A percentile compares a stretch with the other conserved stretches of the same genome.
Conservation (phyloP, 768 basidiomycete genomes). For the Suillus cothurnatus region DNA sequence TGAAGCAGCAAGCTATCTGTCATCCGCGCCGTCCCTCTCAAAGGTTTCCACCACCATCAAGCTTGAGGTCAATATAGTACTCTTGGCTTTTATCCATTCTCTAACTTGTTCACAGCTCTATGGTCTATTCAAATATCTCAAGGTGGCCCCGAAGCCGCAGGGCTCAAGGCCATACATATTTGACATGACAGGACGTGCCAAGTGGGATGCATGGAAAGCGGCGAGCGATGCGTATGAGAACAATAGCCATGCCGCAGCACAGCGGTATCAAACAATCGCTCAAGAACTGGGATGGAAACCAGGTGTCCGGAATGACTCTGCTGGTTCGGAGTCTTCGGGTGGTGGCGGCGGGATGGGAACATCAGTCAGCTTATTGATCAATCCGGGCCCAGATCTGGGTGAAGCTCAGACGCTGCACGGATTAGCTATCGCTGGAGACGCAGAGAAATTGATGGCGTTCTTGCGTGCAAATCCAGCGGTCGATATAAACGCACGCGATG, state of each 20-base stretch:
- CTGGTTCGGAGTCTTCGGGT: constrained; percentile 27
- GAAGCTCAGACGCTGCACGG: constrained; percentile 55
- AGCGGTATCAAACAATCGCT: constrained; percentile 70
- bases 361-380: constrained; percentile 61
- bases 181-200: constrained; percentile 77
- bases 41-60: constrained; percentile 63
- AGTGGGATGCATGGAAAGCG: constrained; percentile 83
- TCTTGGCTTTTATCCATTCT: constrained; percentile 17
- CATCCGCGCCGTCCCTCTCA: constrained; percentile 52
- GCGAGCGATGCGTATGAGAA: constrained; percentile 50
- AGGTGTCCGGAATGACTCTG: constrained; percentile 50
- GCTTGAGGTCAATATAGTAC: constrained; percentile 63
- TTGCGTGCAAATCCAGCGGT: constrained; percentile 43
- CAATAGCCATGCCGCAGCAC: constrained; percentile 52
- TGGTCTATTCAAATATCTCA: constrained; percentile 79
- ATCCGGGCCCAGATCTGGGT: constrained; percentile 38
- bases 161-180: constrained; percentile 71
- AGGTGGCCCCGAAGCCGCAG: constrained; percentile 55
- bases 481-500: constrained; percentile 65
- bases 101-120: constrained; percentile 62
- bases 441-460: constrained; percentile 44
- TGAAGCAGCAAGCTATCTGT: constrained; percentile 65
- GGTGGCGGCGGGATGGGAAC: constrained; percentile 55
- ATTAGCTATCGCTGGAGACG: constrained; percentile 61
- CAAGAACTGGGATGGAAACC: constrained; percentile 68